Conservation (phyloP, 371 early-diverging fungal species). For the Sporodiniella umbellata region DNA sequence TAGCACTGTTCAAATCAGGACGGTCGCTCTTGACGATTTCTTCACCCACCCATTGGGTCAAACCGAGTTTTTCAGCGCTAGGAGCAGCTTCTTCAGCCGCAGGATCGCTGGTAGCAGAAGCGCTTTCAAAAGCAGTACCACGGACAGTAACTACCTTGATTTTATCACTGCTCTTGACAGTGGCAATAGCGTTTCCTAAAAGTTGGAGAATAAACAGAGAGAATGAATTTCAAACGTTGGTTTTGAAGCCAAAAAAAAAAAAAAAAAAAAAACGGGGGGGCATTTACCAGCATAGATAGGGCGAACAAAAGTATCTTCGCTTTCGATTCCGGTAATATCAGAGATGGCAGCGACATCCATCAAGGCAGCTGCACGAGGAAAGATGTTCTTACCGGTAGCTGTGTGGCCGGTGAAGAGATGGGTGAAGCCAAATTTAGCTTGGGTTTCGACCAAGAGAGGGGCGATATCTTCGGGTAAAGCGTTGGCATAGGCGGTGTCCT, state of each 20-base stretch:
- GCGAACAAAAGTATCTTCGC: conserved; percentile 89
- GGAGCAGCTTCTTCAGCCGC: conserved; percentile 65
- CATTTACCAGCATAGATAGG: conserved; percentile 95
- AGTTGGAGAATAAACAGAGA: too few relatives aligned
- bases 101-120: conserved; percentile 49
- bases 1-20: conserved; percentile 89
- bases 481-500: conserved; percentile 76
- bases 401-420: conserved; percentile 89
- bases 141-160: conserved; percentile 92
- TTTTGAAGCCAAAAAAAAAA: too few relatives aligned
- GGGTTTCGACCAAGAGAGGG: conserved; percentile 71
- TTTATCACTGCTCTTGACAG: conserved; percentile 84
- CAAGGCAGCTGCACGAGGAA: conserved; percentile 92
- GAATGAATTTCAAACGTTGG: too few relatives aligned
- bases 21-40: conserved; percentile 93
- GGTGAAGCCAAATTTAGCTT: conserved; percentile 71
- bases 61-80: conserved; percentile 52
- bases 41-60: conserved; percentile 85
- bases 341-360: conserved; percentile 90
- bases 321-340: conserved; percentile 80
- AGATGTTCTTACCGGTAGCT: conserved; percentile 89
- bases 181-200: conserved; percentile 93
- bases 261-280: too few relatives aligned
- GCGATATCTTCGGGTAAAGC: conserved; percentile 81
- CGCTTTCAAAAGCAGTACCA: conserved; percentile 86